phyloP scores from a whole-genome alignment of 2,329 filamentous ascomycete species.

The Aspergillus sp. region DNA sequence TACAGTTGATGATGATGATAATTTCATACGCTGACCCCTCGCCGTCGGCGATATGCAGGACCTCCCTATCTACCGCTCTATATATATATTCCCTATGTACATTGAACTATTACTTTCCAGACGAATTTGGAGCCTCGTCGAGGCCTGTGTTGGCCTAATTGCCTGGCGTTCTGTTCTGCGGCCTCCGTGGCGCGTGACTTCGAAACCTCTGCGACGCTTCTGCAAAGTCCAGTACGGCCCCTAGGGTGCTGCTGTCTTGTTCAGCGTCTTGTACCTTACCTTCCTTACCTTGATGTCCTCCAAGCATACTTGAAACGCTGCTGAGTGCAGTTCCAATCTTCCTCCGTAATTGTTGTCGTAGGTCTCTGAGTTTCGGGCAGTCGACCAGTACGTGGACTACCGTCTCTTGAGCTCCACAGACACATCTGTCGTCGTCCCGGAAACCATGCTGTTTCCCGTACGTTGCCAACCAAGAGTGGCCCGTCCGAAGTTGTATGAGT shows the following conservation, averaged over 20 bases:
- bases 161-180: too few species aligned
- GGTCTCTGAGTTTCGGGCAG: conserved; percentile 14
- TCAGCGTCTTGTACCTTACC: conserved; percentile 10
- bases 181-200: too few species aligned
- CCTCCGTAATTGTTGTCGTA: conserved; percentile 3
- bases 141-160: too few species aligned
- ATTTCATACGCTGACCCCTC: conserved; percentile 9
- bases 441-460: conserved; percentile 13
- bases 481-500: conserved; percentile 20
- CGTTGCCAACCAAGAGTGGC: conserved; percentile 21
- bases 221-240: too few species aligned
- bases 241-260: conserved; percentile 8
- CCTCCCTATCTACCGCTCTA: conserved; percentile 16
- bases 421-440: conserved; percentile 12
- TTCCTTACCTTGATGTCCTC: conserved; percentile 18
- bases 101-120: conserved; percentile 19
- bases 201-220: too few species aligned
- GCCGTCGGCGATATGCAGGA: conserved; percentile 20
- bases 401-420: conserved; percentile 18
- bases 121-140: conserved; percentile 24
- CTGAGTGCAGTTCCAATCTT: conserved; percentile 21
- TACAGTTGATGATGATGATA: too few species aligned
- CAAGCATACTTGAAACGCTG: conserved; percentile 22
- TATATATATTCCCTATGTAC: conserved; percentile 19
- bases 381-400: conserved; percentile 20